Base-by-base conservation (phyloP, 2,329 filamentous ascomycete species). In the Nigrospora osmanthi region DNA sequence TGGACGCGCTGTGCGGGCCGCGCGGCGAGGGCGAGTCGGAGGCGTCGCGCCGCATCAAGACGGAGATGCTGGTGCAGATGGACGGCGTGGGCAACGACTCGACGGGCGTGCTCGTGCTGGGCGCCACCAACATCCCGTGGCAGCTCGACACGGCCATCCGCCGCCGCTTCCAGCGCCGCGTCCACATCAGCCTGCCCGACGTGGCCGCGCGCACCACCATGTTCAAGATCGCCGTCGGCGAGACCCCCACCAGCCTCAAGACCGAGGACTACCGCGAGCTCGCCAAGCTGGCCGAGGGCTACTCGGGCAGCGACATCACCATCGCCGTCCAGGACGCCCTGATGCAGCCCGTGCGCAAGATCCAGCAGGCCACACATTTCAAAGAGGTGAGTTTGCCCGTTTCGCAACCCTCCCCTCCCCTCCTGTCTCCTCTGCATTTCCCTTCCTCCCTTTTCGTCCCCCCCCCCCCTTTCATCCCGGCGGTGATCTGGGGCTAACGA, bases 121-220 rank as follows among this genome's bases (percentile, higher is more conserved):
- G 93, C 49, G 93, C 93, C 44, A 98, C 93, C 46, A 98, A 98
- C 63, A 97, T 98, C 50, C 93, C 93, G 15, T 98, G 93, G 93
- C 91, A 98, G 72, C 77, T 98, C 40, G 93, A 98, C 64, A 87
- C 89, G 11, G 93, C 93, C 55, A 98, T 98, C 57, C 84, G 93
- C 55, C 81, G 93, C 65, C 88, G 93, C 60, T 98, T 98, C 73
- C 94, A 98, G 66, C 78, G 93, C 56, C 78, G 93, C 69, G 90
- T 98, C 28, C 93, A 98, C 66, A 98, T 98, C 65, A 89, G 86
- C 52, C 71, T 98, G 38, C 93, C 93, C 7, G 93, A 98, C 62
- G 58, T 83, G 36, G 84, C 88, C 14, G 93, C 91, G 19, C 80
- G 93, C 49, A 90, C 90, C 61, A 89, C 73, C 52, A 95, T 96